phyloP scores from a whole-genome alignment of 768 basidiomycete species.

The Lenzites betulinus region DNA sequence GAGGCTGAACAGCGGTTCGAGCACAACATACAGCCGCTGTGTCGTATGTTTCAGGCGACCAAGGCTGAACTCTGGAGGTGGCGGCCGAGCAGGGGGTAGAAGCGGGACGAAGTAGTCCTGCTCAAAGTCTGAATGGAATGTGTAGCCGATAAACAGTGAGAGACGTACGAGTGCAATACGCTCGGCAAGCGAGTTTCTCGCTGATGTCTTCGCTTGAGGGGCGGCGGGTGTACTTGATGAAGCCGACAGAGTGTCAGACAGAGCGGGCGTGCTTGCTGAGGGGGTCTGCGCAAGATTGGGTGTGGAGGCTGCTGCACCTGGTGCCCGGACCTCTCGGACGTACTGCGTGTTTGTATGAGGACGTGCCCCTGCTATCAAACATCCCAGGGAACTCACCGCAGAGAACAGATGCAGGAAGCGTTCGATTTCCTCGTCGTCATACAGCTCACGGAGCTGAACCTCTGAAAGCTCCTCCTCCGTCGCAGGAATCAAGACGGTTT shows the following conservation, averaged over 20 bases:
- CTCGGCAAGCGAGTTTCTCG: conserved; percentile 23
- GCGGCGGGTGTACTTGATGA: background rate
- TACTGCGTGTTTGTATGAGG: conserved; percentile 39
- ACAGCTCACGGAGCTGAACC: conserved; percentile 54
- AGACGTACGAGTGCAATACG: conserved; percentile 16
- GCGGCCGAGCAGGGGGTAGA: conserved; percentile 45
- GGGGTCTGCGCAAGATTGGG: conserved; percentile 7
- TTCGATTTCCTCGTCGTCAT: conserved; percentile 65
- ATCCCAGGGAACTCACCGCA: conserved; percentile 42
- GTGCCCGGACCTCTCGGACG: conserved; percentile 56
- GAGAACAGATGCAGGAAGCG: conserved; percentile 64
- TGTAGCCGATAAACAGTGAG: background rate
- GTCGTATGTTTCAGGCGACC: conserved; percentile 51
- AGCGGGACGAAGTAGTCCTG: conserved; percentile 48
- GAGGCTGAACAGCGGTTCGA: conserved; percentile 50
- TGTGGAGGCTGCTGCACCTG: conserved; percentile 10
- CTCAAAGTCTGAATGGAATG: background rate
- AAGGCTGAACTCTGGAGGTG: conserved; percentile 52
- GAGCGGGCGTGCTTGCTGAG: conserved; percentile 12
- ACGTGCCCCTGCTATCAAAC: background rate
- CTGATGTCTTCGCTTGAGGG: conserved; percentile 11
- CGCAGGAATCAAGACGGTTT: background rate
- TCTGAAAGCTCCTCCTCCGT: conserved; percentile 46
- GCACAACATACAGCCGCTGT: conserved; percentile 57
- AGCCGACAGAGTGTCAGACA: background rate